phyloP scores from a whole-genome alignment of 345 rosid species.

The Firmiana major region DNA sequence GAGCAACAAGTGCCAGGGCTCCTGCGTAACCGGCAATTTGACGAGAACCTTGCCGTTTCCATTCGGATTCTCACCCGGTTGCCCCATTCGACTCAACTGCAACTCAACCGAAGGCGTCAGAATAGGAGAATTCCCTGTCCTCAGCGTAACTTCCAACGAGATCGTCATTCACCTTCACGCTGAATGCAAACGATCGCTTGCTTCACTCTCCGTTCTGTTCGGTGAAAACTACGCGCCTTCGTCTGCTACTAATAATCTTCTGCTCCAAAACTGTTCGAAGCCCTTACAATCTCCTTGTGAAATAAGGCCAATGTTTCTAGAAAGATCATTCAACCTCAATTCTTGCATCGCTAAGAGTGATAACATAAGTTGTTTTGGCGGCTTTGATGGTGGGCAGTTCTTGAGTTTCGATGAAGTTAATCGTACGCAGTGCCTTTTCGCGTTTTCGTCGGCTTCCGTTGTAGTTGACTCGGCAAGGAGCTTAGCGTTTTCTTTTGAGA shows the following conservation, averaged over 20 bases:
- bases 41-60: slow-evolving; percentile 45
- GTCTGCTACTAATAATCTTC: slow-evolving; percentile 43
- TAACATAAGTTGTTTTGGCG: slow-evolving; percentile 43
- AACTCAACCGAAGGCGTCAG: background rate
- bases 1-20: slow-evolving; percentile 5
- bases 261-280: slow-evolving; percentile 44
- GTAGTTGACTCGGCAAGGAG: slow-evolving; percentile 14
- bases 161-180: slow-evolving; percentile 39
- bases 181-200: slow-evolving; percentile 38
- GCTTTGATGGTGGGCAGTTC: background rate
- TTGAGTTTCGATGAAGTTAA: slow-evolving; percentile 26
- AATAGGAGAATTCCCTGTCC: slow-evolving; percentile 50
- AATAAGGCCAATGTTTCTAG: slow-evolving; percentile 30
- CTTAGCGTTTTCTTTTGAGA: slow-evolving; percentile 36
- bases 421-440: slow-evolving; percentile 25
- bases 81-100: slow-evolving; percentile 49
- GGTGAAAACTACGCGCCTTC: slow-evolving; percentile 37
- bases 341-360: slow-evolving; percentile 27
- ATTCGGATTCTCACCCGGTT: slow-evolving; percentile 61
- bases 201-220: slow-evolving; percentile 36
- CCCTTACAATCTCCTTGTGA: slow-evolving; percentile 27
- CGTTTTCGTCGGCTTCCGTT: slow-evolving; percentile 54
- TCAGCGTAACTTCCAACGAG: slow-evolving; percentile 44
- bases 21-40: slow-evolving; percentile 33
- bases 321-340: background rate